Base-by-base conservation (phyloP, 257 asterid species). In the Sherardia arvensis region DNA sequence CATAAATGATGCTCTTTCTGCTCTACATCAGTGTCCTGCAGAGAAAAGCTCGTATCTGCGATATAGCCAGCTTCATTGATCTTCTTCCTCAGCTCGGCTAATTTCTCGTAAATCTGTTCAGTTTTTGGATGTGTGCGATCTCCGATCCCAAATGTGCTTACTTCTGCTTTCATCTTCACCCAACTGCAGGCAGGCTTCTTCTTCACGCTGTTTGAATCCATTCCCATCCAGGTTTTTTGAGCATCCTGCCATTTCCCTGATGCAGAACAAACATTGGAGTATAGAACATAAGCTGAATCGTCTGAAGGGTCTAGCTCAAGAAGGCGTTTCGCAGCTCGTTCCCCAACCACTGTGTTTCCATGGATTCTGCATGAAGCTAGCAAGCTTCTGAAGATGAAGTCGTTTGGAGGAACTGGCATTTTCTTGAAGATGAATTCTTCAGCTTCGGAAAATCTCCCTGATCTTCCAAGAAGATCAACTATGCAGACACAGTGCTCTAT, bases 11-110 rank as follows among this genome's bases (percentile, higher is more conserved):
- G 90, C 69, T 87, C 97, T 73, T 83, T 90, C 53, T 90, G 95
- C 70, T 90, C 97, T 68, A 83, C 97, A 28, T 87, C 97, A 0
- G 94, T 90, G 70, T 90, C 95, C 7, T 90, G 97, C 85, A 90
- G 72, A 9, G 91, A 84, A 55, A 77, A 83, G 73, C 91, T 90
- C 4, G 82, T 87, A 61, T 85, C 93, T 1, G 97, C 73, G 62
- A 83, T 80, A 66, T 89, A 83, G 53, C 96, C 96, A 4, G 81
- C 87, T 71, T 80, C 95, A 57, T 74, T 79, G 26, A 87, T 79
- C 73, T 70, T 79, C 30, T 63, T 78, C 79, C 77, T 89, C 62
- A 86, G 69, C 64, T 89, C 94, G 47, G 54, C 53, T 30, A 89
- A 48, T 62, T 84, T 86, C 6, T 1, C 1, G 25, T 76, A 64